A percentile compares a stretch with the other conserved stretches of the same genome.
phyloP scores from a whole-genome alignment of 2,329 filamentous ascomycete genomes.

The Metarhizium anisopliae region DNA sequence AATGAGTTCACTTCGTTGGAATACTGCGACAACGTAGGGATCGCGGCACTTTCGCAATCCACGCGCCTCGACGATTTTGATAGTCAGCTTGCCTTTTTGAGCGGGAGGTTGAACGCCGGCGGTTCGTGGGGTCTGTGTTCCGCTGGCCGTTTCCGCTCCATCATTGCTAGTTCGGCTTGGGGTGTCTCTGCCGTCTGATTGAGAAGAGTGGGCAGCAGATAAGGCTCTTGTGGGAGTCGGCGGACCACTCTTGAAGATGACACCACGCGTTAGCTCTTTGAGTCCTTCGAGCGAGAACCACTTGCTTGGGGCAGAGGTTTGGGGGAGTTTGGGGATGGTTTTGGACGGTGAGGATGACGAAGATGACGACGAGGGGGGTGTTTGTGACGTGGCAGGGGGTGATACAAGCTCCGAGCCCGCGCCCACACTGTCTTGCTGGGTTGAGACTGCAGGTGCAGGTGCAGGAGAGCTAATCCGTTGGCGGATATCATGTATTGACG shows the following conservation, averaged over 20 bases:
- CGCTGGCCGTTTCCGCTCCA: constrained; percentile 33
- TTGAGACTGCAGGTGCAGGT: not conserved
- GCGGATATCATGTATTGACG: not conserved
- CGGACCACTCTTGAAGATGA: constrained; percentile 77
- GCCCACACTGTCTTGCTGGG: not conserved
- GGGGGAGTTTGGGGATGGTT: constrained; percentile 33
- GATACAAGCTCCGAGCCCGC: not conserved
- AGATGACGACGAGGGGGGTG: constrained; percentile 1
- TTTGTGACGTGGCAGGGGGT: constrained; percentile 2
- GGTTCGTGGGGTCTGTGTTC: constrained; percentile 44
- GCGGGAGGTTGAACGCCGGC: constrained; percentile 55
- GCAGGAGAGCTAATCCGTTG: not conserved
- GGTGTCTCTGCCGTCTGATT: constrained; percentile 34
- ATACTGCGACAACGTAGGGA: constrained; percentile 93
- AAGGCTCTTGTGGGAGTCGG: constrained; percentile 83
- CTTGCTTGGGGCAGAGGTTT: constrained; percentile 33
- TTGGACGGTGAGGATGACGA: constrained; percentile 23
- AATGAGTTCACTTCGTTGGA: constrained; percentile 93
- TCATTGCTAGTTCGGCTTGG: constrained; percentile 30
- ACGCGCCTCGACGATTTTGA: constrained; percentile 80
- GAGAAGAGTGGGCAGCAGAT: constrained; percentile 51
- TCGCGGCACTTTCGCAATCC: constrained; percentile 75
- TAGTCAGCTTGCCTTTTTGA: constrained; percentile 78
- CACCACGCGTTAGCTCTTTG: constrained; percentile 78
- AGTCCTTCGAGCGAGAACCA: constrained; percentile 60